Evolutionary conservation across 2,329 filamentous ascomycete species (phyloP).

Genomic region (Fusarium brachygibbosum): DNA sequence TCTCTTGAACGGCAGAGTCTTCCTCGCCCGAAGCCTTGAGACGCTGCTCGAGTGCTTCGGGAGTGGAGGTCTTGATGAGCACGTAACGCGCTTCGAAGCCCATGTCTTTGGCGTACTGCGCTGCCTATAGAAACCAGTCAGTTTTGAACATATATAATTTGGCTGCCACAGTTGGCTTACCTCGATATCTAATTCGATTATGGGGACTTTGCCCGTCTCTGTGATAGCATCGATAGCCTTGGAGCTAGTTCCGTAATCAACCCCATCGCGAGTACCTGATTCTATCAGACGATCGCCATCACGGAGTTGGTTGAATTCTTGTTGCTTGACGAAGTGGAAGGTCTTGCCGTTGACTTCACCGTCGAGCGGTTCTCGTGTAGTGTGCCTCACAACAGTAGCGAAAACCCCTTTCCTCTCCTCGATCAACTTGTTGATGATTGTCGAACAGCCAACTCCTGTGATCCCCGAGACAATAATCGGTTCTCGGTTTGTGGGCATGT

Average conservation of each 20-base stretch:
- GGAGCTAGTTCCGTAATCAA: constrained; percentile 69
- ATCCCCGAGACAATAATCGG: constrained; percentile 78
- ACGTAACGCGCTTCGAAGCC: constrained; percentile 69
- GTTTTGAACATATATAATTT: neutral
- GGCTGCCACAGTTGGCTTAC: constrained; percentile 55
- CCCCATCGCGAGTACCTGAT: constrained; percentile 63
- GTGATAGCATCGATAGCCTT: constrained; percentile 65
- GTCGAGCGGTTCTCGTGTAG: constrained; percentile 63
- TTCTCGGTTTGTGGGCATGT: constrained; percentile 63
- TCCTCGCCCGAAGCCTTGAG: constrained; percentile 49
- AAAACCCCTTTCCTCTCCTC: constrained; percentile 76
- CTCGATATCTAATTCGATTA: constrained; percentile 67
- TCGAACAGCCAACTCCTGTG: constrained; percentile 72
- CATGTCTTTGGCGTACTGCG: constrained; percentile 69
- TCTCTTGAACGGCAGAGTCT: constrained; percentile 42
- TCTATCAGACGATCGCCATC: constrained; percentile 72
- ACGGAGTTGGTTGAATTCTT: constrained; percentile 69
- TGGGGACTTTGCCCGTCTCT: constrained; percentile 70
- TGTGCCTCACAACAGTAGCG: constrained; percentile 68
- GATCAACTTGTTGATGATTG: constrained; percentile 73
- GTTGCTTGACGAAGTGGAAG: constrained; percentile 69
- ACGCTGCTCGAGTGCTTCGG: constrained; percentile 47
- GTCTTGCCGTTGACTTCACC: constrained; percentile 66
- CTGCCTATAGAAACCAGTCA: constrained; percentile 58
- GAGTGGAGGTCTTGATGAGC: constrained; percentile 62